phyloP scores from a whole-genome alignment of 495 filamentous ascomycete genomes.

The Aspergillus bertholletiae region DNA sequence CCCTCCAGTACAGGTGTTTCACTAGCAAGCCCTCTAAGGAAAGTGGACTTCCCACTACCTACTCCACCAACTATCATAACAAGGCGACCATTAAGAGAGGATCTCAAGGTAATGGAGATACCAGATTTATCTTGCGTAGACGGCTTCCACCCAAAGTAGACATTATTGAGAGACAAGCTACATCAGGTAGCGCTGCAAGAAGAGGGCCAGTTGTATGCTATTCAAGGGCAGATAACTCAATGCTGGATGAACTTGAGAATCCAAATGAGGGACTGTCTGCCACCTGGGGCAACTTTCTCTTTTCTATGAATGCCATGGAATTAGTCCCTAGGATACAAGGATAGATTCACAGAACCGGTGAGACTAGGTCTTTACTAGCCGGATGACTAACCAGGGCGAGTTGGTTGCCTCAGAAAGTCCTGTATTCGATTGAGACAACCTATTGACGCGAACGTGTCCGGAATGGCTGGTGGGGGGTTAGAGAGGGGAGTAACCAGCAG shows the following conservation, averaged over 20 bases:
- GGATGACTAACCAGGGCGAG: constrained; percentile 7
- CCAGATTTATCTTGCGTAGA: constrained; percentile 1
- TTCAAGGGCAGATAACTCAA: constrained; percentile 5
- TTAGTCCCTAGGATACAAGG: background rate
- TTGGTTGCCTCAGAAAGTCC: constrained; percentile 12
- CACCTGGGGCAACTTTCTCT: constrained; percentile 4
- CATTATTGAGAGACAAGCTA: constrained; percentile 15
- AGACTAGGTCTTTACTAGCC: background rate
- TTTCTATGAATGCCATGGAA: constrained; percentile 5
- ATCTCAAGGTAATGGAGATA: constrained; percentile 5
- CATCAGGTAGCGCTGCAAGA: background rate
- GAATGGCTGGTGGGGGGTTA: constrained; percentile 13
- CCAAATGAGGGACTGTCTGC: background rate
- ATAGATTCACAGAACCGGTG: background rate
- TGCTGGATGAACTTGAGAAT: background rate
- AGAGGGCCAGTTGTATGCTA: no score
- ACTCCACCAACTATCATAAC: constrained; percentile 37
- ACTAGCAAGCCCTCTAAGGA: constrained; percentile 28
- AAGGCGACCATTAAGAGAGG: constrained; percentile 7
- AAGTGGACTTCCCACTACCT: constrained; percentile 38
- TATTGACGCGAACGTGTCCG: constrained; percentile 19
- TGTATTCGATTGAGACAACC: constrained; percentile 19
- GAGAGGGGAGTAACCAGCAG: constrained; percentile 17
- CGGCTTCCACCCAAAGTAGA: constrained; percentile 16
- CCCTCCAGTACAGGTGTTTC: constrained; percentile 16